These are phyloP conservation scores for Ascochyta clinopodiicola DNA, from an alignment of 2,329 filamentous ascomycete species.

Conservation along the genomic window DNA sequence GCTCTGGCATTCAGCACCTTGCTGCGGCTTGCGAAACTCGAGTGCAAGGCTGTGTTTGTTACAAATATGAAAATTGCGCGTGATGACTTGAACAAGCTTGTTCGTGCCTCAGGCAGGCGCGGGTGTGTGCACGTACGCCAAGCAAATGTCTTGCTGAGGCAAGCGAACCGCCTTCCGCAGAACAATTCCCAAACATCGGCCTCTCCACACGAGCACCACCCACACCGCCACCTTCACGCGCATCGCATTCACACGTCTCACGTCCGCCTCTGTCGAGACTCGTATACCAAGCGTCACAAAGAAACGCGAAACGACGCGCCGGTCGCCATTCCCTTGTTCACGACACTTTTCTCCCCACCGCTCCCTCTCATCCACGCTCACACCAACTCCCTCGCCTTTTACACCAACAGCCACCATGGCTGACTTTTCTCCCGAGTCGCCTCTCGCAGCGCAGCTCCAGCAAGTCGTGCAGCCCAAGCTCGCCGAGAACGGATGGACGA, in stretches of 20 bases:
- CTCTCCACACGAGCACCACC: conserved; percentile 19
- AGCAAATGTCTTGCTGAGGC: conserved; percentile 10
- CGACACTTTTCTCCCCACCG: conserved; percentile 14
- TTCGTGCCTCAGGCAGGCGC: conserved; percentile 6
- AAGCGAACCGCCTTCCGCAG: conserved; percentile 14
- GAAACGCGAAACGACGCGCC: conserved; percentile 32
- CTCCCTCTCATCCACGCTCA: conserved; percentile 15
- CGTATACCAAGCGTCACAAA: conserved; percentile 5
- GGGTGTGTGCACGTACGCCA: conserved; percentile 2
- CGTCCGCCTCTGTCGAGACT: conserved; percentile 19
- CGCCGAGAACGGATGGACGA: conserved; percentile 90
- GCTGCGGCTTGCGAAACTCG: background rate
- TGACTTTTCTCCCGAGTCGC: conserved; percentile 77
- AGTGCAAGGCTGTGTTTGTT: background rate
- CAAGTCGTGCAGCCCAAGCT: conserved; percentile 87
- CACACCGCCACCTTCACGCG: conserved; percentile 14
- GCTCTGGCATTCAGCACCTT: background rate
- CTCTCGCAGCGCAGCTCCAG: conserved; percentile 83
- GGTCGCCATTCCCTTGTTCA: conserved; percentile 31
- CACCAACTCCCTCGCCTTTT: conserved; percentile 18
- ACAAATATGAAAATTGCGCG: background rate
- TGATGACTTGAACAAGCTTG: background rate
- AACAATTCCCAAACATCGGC: conserved; percentile 7
- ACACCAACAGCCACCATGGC: conserved; percentile 64
- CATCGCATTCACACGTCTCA: conserved; percentile 20